Conservation (phyloP, 2,329 filamentous ascomycete species). For the Aspergillus thermomutatus region DNA sequence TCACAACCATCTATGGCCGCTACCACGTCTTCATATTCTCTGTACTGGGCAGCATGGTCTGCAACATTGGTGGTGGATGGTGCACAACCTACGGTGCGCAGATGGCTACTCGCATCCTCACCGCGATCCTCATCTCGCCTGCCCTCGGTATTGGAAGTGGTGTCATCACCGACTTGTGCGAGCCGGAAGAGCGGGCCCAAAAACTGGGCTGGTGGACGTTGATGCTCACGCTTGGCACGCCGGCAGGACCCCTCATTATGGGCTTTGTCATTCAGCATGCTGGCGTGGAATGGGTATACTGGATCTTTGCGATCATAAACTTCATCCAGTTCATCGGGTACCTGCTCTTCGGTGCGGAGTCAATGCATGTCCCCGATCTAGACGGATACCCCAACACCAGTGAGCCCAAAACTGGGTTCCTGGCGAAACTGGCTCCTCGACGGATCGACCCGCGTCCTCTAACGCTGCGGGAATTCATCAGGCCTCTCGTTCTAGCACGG, state of each 20-base stretch:
- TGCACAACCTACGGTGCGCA: conserved; percentile 48
- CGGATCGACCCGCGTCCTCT: conserved; percentile 50
- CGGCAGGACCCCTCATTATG: conserved; percentile 32
- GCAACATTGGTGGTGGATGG: conserved; percentile 52
- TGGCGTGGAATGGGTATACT: conserved; percentile 57
- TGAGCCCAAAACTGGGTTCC: conserved; percentile 8
- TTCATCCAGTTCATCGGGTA: conserved; percentile 53
- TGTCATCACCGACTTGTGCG: conserved; percentile 54
- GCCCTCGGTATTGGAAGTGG: conserved; percentile 51
- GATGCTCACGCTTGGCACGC: conserved; percentile 48
- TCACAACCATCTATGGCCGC: conserved; percentile 52
- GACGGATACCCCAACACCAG: conserved; percentile 31
- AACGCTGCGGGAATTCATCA: conserved; percentile 46
- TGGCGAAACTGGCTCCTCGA: conserved; percentile 39
- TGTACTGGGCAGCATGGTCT: conserved; percentile 44
- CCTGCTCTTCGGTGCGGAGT: conserved; percentile 52
- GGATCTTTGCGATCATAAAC: conserved; percentile 56
- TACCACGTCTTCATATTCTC: conserved; percentile 53
- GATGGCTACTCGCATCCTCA: conserved; percentile 48
- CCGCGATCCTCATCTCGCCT: conserved; percentile 52
- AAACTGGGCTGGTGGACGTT: conserved; percentile 54
- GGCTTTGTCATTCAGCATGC: conserved; percentile 47
- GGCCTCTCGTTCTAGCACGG: conserved; percentile 44
- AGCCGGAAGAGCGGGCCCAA: conserved; percentile 48
- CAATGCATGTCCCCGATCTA: conserved; percentile 46